phyloP scores from a whole-genome alignment of 2,329 filamentous ascomycete genomes.

The Penicillium italicum region DNA sequence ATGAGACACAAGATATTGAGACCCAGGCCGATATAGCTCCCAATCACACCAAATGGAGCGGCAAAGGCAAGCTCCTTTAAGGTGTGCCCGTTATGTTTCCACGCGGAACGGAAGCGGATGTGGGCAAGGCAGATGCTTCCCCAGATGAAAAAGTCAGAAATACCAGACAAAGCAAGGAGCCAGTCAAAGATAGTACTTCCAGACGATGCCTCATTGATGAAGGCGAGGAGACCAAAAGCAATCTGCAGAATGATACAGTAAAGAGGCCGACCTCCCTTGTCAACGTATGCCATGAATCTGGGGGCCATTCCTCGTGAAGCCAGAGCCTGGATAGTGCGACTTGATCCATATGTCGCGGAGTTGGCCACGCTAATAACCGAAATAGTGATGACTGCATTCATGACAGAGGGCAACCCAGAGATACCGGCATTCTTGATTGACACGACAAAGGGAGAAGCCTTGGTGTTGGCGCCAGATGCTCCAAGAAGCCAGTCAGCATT shows the following conservation, averaged over 20 bases:
- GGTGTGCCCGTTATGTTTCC: conserved; percentile 55
- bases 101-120: conserved; percentile 64
- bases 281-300: conserved; percentile 44
- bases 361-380: conserved; percentile 60
- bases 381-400: conserved; percentile 64
- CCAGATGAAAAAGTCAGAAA: conserved; percentile 64
- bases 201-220: conserved; percentile 40
- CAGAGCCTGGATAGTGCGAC: conserved; percentile 56
- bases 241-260: conserved; percentile 42
- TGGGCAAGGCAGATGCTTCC: conserved; percentile 63
- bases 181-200: conserved; percentile 59
- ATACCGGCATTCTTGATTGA: conserved; percentile 61
- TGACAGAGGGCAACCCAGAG: conserved; percentile 57
- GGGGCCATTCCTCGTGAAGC: conserved; percentile 47
- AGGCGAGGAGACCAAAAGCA: conserved; percentile 41
- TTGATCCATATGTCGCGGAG: conserved; percentile 56
- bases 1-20: conserved; percentile 55
- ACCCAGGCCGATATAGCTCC: conserved; percentile 59
- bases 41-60: conserved; percentile 57
- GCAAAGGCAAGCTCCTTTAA: conserved; percentile 64
- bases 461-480: conserved; percentile 39
- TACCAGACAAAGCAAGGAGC: conserved; percentile 62
- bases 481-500: conserved; percentile 41
- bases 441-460: conserved; percentile 64
- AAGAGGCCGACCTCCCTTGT: conserved; percentile 46